Evolutionary conservation across 768 basidiomycete species (phyloP).

Genomic region (Pulveroboletus sp.): DNA sequence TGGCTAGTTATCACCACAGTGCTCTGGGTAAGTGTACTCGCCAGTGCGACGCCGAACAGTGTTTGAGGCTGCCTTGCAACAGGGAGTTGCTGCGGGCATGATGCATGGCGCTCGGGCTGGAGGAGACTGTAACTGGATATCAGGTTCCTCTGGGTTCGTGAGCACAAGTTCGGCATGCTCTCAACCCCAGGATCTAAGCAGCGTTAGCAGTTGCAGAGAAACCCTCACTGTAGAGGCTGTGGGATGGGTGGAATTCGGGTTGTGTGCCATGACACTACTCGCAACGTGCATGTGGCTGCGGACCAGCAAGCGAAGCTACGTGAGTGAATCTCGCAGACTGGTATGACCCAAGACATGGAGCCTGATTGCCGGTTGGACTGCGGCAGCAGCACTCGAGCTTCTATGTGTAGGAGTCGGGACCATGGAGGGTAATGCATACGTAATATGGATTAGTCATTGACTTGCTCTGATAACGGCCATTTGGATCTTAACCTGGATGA

Average conservation of each 20-base stretch:
- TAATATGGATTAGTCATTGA: constrained; percentile 19
- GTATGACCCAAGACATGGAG: constrained; percentile 29
- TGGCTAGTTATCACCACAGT: constrained; percentile 64
- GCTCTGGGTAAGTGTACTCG: constrained; percentile 54
- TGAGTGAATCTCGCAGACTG: constrained; percentile 41
- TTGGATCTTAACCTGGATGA: not conserved
- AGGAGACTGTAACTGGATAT: constrained; percentile 50
- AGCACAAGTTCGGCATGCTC: constrained; percentile 21
- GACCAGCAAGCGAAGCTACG: constrained; percentile 34
- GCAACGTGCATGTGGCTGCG: constrained; percentile 53
- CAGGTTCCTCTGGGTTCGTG: constrained; percentile 31
- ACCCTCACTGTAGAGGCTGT: constrained; percentile 68
- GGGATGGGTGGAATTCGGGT: constrained; percentile 70
- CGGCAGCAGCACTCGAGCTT: constrained; percentile 31
- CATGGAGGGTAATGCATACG: not conserved
- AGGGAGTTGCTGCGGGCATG: constrained; percentile 66
- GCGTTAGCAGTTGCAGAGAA: constrained; percentile 55
- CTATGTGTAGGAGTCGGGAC: constrained; percentile 23
- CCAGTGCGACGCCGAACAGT: not conserved
- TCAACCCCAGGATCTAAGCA: constrained; percentile 19
- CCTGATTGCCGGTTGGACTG: constrained; percentile 18
- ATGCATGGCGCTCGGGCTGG: constrained; percentile 62
- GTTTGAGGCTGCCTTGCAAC: constrained; percentile 5
- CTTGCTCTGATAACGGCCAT: constrained; percentile 16
- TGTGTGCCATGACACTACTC: constrained; percentile 52